These are phyloP conservation scores for Epichloe gansuensis DNA, from an alignment of 2,329 filamentous ascomycete genomes.

Conservation along the genomic window DNA sequence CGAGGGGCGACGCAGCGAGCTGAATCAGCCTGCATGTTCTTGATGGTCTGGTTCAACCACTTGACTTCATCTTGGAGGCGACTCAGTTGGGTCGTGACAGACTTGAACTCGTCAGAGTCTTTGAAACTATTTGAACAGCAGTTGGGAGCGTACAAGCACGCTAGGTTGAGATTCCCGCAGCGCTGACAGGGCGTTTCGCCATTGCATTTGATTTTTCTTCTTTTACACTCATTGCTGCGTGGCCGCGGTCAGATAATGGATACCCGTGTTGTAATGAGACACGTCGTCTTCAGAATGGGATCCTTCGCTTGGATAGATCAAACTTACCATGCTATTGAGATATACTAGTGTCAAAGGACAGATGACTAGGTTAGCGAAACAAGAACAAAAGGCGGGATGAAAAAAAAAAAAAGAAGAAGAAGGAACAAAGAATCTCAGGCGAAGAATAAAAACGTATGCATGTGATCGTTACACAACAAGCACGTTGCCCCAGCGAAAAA, in stretches of 20 bases:
- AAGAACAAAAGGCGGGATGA: too few species aligned
- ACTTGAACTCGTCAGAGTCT: conserved; percentile 81
- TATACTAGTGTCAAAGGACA: conserved; percentile 31
- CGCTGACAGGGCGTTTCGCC: conserved; percentile 55
- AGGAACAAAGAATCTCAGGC: background rate
- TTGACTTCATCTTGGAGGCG: conserved; percentile 77
- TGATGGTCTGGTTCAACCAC: conserved; percentile 60
- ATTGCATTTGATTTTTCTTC: conserved; percentile 67
- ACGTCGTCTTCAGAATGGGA: background rate
- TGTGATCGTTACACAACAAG: background rate
- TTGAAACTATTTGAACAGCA: conserved; percentile 71
- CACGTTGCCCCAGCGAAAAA: too few species aligned
- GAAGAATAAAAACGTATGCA: background rate
- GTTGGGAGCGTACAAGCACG: conserved; percentile 54
- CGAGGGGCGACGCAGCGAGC: conserved; percentile 28
- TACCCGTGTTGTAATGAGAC: background rate
- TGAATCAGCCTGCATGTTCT: conserved; percentile 47
- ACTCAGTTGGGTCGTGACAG: conserved; percentile 62
- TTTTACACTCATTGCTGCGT: conserved; percentile 57
- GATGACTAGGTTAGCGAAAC: background rate
- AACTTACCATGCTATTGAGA: conserved; percentile 48
- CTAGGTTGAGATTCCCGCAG: conserved; percentile 55
- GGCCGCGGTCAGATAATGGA: background rate
- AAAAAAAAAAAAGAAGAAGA: background rate
- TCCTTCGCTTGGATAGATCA: background rate